phyloP scores from a whole-genome alignment of 805 yeast species.

The Lipomyces yamadae region DNA sequence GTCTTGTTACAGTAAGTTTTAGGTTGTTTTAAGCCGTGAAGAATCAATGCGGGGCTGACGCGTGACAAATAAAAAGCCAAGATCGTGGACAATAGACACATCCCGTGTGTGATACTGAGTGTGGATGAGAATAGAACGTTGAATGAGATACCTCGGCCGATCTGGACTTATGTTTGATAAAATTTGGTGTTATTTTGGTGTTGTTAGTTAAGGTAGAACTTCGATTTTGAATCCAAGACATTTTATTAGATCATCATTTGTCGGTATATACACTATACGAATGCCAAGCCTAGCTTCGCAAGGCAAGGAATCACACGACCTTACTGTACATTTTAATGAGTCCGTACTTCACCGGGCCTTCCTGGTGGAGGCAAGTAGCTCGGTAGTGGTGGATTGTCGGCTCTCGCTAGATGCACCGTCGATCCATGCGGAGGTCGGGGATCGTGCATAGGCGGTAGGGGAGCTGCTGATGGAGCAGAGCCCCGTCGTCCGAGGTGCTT shows the following conservation, averaged over 20 bases:
- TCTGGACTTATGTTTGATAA: constrained; percentile 31
- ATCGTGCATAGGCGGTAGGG: constrained; percentile 7
- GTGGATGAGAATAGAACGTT: constrained; percentile 5
- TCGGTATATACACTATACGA: neutral
- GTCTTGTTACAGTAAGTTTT: constrained; percentile 31
- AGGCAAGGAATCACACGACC: neutral
- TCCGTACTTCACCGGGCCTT: neutral
- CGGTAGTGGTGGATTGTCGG: neutral
- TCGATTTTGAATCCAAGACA: neutral
- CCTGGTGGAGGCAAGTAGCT: neutral
- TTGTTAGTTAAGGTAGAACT: neutral
- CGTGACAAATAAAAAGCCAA: constrained; percentile 14
- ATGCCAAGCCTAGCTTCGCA: neutral
- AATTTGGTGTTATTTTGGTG: neutral
- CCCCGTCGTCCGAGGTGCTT: constrained; percentile 28
- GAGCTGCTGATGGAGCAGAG: neutral
- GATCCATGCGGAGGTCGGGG: neutral
- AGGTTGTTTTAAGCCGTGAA: neutral
- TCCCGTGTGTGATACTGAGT: constrained; percentile 26
- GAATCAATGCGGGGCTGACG: neutral
- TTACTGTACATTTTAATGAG: neutral
- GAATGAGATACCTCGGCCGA: constrained; percentile 22
- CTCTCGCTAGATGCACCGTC: neutral
- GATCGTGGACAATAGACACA: constrained; percentile 13
- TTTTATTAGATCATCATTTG: neutral